Evolutionary conservation across 2,329 filamentous ascomycete genomes (phyloP), one percentile per base, ranked within the genome.

Genomic region (Zymoseptoria pseudotritici): DNA sequence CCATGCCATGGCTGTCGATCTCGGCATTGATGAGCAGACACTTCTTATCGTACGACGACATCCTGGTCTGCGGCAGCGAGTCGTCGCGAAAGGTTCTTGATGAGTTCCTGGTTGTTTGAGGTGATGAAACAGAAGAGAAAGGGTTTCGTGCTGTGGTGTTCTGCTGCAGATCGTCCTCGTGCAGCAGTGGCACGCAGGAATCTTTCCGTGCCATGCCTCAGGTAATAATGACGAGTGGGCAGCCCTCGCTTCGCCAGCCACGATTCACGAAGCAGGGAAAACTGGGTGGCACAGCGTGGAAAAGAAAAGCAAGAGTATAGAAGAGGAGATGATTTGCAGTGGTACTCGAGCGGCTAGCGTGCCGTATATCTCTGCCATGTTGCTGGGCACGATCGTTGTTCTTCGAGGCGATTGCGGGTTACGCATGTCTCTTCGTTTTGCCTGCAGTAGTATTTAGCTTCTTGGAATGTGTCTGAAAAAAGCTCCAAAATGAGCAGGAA

Each of bases 1-100:
- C 80, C 78, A 83, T 81, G 49, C 81, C 80, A 62, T 80, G 78
- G 46, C 68, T 63, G 58, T 83, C 79, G 60, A 83, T 79, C 68
- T 82, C 80, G 10, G 71, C 72, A 60, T 78, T 77, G 64, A 79
- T 73, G 11, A 79, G 67, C 3, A 75, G 65, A 51, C 75, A 77
- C 61, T 79, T 78, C 64, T 74, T 77, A 62, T 79, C 76, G 36
- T 46, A 46, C 36, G 36, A 46, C 36, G 36, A 46, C 36, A 46
- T 46, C 13, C 36, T 46, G 36, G 17, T 17, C 17, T 46, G 11
- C 36, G 2, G 13, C 36, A 17, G 36, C 36, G 36, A 46, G 36
- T 46, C 36, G 36, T 3, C 36, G 5, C 10, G 1, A n/a, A 46
- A 1, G 36, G 13, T 7, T n/a, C 36, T 17, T n/a, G 36, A n/a